Evolutionary conservation across 2,329 filamentous ascomycete genomes (phyloP).

Genomic region (Pseudocercospora fuligena): DNA sequence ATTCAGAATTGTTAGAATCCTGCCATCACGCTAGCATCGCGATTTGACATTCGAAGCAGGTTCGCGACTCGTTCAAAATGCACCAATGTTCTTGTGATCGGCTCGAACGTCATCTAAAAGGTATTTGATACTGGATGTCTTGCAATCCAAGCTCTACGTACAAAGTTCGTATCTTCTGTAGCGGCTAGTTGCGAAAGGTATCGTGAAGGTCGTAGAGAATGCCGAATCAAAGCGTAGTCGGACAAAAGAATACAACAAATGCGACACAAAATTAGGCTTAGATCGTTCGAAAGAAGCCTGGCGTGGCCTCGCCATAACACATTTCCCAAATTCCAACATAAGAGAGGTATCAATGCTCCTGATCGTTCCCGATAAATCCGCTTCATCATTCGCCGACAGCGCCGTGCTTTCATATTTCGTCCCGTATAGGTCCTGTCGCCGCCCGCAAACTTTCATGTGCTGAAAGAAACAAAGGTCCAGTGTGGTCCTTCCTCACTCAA

Average conservation of each 20-base stretch:
- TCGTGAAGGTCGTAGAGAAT: conserved; percentile 31
- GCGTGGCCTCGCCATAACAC: conserved; percentile 4
- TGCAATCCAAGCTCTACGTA: conserved; percentile 18
- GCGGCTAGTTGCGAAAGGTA: conserved; percentile 16
- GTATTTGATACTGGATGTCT: conserved; percentile 1
- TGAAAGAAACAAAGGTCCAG: conserved; percentile 5
- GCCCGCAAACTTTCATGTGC: conserved; percentile 9
- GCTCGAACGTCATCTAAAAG: conserved; percentile 18
- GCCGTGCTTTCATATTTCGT: conserved; percentile 27
- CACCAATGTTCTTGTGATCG: not conserved
- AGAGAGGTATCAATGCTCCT: conserved; percentile 13
- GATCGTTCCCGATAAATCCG: conserved; percentile 17
- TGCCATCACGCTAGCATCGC: not conserved
- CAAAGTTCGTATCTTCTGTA: conserved; percentile 14
- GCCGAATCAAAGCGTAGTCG: conserved; percentile 18
- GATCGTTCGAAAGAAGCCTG: conserved; percentile 16
- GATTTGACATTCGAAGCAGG: not conserved
- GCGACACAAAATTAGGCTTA: conserved; percentile 26
- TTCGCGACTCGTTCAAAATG: not conserved
- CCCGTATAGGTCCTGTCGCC: conserved; percentile 4
- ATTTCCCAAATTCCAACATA: conserved; percentile 12
- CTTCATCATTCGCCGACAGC: conserved; percentile 30
- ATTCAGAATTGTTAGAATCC: not conserved
- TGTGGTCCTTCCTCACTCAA: not conserved
- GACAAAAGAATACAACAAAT: conserved; percentile 16